phyloP scores from a whole-genome alignment of 108 stramenopile genomes.

The Pinguiococcus pyrenoidosus region DNA sequence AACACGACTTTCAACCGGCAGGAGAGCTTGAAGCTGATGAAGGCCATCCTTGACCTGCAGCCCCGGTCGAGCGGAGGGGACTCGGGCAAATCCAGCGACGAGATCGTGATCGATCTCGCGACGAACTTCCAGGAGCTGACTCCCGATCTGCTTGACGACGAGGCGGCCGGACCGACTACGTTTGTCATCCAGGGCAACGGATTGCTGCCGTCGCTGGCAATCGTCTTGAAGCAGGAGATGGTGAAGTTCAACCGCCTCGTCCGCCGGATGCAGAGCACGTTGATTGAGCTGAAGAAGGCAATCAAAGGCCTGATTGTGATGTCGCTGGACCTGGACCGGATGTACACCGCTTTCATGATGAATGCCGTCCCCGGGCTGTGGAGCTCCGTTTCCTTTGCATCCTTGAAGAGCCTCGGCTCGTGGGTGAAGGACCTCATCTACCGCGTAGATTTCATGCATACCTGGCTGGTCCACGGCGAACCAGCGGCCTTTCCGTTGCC shows the following conservation, averaged over 20 bases:
- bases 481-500: constrained; percentile 40
- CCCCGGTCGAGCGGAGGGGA: constrained; percentile 37
- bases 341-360: constrained; percentile 47
- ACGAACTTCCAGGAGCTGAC: constrained; percentile 22
- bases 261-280: constrained; percentile 12
- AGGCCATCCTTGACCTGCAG: constrained; percentile 35
- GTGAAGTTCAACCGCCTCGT: constrained; percentile 48
- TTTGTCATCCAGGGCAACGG: constrained; percentile 47
- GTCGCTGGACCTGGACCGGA: constrained; percentile 44
- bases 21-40: constrained; percentile 32
- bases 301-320: constrained; percentile 47
- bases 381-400: constrained; percentile 40
- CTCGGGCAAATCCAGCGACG: constrained; percentile 37
- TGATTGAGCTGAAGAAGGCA: constrained; percentile 41
- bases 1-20: constrained; percentile 49
- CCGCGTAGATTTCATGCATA: constrained; percentile 37
- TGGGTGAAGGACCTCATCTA: constrained; percentile 44
- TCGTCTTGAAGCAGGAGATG: constrained; percentile 50
- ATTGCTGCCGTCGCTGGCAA: constrained; percentile 43
- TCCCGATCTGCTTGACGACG: constrained; percentile 26
- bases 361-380: constrained; percentile 44
- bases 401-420: constrained; percentile 40
- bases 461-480: constrained; percentile 43
- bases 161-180: constrained; percentile 43
- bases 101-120: constrained; percentile 34